Evolutionary conservation across 192 early-diverging fungal genomes (phyloP).

Genomic region (Backusella australiensis): DNA sequence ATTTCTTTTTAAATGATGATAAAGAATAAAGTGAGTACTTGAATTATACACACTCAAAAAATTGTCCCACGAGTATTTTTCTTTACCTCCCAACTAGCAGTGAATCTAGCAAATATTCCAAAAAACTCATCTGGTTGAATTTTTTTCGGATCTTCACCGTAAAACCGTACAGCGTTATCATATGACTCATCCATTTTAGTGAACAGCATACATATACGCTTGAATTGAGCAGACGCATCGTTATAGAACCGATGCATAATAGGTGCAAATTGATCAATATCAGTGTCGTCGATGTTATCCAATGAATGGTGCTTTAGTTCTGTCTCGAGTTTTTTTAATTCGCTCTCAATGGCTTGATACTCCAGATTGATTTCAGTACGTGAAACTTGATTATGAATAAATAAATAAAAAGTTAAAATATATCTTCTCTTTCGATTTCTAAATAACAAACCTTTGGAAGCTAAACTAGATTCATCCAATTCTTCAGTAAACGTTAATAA

Average conservation of each 20-base stretch:
- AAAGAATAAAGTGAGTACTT: not conserved
- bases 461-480: slow-evolving; percentile 63
- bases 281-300: slow-evolving; percentile 19
- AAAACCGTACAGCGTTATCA: slow-evolving; percentile 60
- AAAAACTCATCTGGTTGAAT: slow-evolving; percentile 85
- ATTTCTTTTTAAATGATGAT: slow-evolving; percentile 1
- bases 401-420: not conserved
- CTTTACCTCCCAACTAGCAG: slow-evolving; percentile 53
- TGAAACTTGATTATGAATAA: not conserved
- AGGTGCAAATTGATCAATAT: slow-evolving; percentile 61
- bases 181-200: slow-evolving; percentile 68
- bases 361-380: slow-evolving; percentile 40
- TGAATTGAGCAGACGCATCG: slow-evolving; percentile 57
- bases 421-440: not conserved
- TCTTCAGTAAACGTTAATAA: slow-evolving; percentile 63
- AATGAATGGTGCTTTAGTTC: slow-evolving; percentile 41
- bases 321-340: slow-evolving; percentile 40
- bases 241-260: slow-evolving; percentile 63
- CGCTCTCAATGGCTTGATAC: slow-evolving; percentile 38
- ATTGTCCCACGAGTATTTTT: not conserved
- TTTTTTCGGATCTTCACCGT: slow-evolving; percentile 68
- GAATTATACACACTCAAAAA: not conserved
- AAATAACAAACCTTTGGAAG: slow-evolving; percentile 56
- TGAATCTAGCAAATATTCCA: slow-evolving; percentile 77
- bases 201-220: slow-evolving; percentile 51